Conservation (phyloP, 306 rosid species). For the Vigna hirtella region DNA sequence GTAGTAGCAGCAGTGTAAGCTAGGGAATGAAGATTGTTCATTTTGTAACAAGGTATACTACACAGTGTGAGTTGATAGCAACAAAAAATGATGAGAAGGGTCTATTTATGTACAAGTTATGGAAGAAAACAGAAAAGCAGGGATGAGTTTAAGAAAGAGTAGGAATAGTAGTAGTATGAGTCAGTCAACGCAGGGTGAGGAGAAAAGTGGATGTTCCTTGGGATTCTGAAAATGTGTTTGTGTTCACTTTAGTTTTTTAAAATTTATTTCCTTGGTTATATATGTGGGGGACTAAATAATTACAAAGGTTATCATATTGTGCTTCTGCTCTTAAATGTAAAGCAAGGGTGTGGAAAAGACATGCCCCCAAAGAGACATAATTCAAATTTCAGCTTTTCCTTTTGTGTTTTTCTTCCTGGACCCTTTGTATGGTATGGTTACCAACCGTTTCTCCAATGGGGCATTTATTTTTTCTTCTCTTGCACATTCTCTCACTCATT, state of each 20-base stretch:
- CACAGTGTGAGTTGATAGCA: constrained; percentile 20
- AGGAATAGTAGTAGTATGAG: constrained; percentile 37
- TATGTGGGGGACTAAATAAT: constrained; percentile 94
- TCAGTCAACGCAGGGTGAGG: constrained; percentile 79
- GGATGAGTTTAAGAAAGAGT: constrained; percentile 45
- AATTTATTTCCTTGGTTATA: constrained; percentile 42
- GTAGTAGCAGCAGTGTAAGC: constrained; percentile 50
- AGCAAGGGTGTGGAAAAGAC: constrained; percentile 56
- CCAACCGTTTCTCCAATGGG: constrained; percentile 59
- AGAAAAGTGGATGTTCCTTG: constrained; percentile 60
- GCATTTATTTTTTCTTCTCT: constrained; percentile 39
- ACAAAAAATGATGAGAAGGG: constrained; percentile 52
- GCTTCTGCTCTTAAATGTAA: constrained; percentile 62
- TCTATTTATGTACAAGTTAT: constrained; percentile 58
- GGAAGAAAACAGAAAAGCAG: constrained; percentile 41
- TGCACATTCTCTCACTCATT: constrained; percentile 47
- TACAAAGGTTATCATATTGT: constrained; percentile 67
- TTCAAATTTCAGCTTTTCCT: constrained; percentile 98
- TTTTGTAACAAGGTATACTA: constrained; percentile 29
- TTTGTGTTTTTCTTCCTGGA: constrained; percentile 51
- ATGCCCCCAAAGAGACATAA: constrained; percentile 59
- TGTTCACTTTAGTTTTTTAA: constrained; percentile 49
- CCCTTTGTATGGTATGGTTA: constrained; percentile 48
- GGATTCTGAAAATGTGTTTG: constrained; percentile 77
- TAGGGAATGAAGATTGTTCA: constrained; percentile 73